Evolutionary conservation across 345 rosid genomes (phyloP).

Genomic region (Ricinus communis): DNA sequence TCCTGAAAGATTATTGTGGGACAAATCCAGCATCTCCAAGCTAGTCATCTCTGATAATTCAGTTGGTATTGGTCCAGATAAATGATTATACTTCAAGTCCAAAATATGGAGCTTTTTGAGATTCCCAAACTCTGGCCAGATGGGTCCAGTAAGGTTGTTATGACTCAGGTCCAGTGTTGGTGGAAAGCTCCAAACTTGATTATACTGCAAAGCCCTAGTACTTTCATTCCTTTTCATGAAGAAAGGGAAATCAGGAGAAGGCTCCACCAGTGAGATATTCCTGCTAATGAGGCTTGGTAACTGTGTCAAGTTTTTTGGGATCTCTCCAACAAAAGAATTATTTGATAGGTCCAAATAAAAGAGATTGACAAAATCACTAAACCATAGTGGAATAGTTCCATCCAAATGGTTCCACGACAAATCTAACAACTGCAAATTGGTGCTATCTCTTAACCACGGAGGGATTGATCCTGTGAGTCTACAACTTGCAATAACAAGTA

Average conservation of each 20-base stretch:
- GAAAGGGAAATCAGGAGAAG: constrained; percentile 59
- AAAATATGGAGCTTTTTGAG: constrained; percentile 21
- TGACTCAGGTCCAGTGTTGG: constrained; percentile 18
- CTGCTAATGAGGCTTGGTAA: constrained; percentile 46
- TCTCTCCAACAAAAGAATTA: constrained; percentile 54
- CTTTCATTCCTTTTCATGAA: constrained; percentile 54
- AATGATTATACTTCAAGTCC: constrained; percentile 11
- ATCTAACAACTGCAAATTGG: constrained; percentile 69
- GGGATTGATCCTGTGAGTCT: constrained; percentile 63
- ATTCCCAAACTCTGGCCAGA: constrained; percentile 26
- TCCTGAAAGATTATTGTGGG: constrained; percentile 26
- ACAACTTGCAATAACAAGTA: constrained; percentile 61
- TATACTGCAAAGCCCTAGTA: constrained; percentile 53
- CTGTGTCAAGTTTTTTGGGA: constrained; percentile 50
- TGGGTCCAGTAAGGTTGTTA: constrained; percentile 18
- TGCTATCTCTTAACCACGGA: constrained; percentile 53
- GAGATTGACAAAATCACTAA: constrained; percentile 41
- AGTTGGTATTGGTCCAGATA: constrained; percentile 24
- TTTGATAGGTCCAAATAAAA: constrained; percentile 75
- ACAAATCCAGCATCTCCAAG: constrained; percentile 27
- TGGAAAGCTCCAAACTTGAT: constrained; percentile 43
- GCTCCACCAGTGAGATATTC: constrained; percentile 46
- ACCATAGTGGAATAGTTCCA: constrained; percentile 57
- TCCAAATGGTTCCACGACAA: constrained; percentile 70
- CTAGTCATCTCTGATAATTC: constrained; percentile 26